Evolutionary conservation across 257 asterid species (phyloP), one percentile per base, ranked within the genome.

Genomic region (Oldenlandia corymbosa): DNA sequence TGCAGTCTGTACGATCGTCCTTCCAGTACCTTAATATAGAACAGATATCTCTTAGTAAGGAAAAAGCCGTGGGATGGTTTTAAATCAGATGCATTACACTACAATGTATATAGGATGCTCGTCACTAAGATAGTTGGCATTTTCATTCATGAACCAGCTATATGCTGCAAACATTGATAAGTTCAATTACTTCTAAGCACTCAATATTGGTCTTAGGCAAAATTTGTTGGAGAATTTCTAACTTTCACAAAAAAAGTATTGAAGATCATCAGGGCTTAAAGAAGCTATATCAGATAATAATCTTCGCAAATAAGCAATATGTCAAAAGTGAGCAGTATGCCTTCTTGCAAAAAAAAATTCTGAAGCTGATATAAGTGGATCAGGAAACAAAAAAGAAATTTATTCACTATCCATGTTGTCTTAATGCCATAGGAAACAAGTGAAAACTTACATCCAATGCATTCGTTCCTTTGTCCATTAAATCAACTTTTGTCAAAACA

Each of bases 381-480:
- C n/a, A n/a, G n/a, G n/a, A n/a, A n/a, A n/a, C n/a, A n/a, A n/a
- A n/a, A n/a, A n/a, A n/a, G n/a, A n/a, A n/a, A n/a, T n/a, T n/a
- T n/a, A n/a, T n/a, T n/a, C n/a, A n/a, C n/a, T n/a, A n/a, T n/a
- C n/a, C n/a, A n/a, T n/a, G n/a, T n/a, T 21, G 24, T 10, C 32
- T 34, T n/a, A 43, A 27, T 5, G 20, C 3, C 4, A 26, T n/a
- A 21, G 10, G 13, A 52, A 46, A 30, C 10, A 42, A 56, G 39
- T 18, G 27, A n/a, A 36, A n/a, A 43, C 77, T 69, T 67, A 79
- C 84, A 53, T 79, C 81, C 68, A 79, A 59, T 27, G 84, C 84
- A 70, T 79, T 76, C 24, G 84, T 79, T 66, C 84, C 84, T 66
- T 58, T 75, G 57, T 79, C 84, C 84, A 79, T 79, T 75, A 79